Evolutionary conservation across 208 protist species (phyloP).

Genomic region (Trypanosoma cruzi): DNA sequence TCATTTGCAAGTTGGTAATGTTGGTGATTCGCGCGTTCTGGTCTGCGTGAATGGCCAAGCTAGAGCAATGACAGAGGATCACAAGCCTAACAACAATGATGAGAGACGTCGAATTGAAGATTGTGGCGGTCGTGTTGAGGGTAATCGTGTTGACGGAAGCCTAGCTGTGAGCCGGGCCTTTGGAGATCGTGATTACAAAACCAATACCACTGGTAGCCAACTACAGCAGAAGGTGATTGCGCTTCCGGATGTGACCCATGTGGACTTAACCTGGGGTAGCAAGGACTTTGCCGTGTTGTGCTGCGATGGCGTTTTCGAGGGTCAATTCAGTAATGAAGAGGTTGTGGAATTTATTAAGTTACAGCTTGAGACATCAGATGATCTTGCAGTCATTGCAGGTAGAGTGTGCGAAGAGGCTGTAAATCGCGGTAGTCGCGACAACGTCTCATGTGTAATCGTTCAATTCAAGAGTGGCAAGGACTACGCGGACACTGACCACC

Average conservation of each 20-base stretch:
- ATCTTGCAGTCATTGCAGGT: constrained; percentile 83
- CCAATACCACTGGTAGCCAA: constrained; percentile 51
- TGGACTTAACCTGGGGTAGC: constrained; percentile 63
- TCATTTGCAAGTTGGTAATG: constrained; percentile 92
- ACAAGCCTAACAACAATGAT: constrained; percentile 93
- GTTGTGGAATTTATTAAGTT: constrained; percentile 89
- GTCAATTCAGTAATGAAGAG: constrained; percentile 91
- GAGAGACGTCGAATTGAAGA: constrained; percentile 89
- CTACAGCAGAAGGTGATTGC: constrained; percentile 91
- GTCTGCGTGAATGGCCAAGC: constrained; percentile 81
- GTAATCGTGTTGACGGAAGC: constrained; percentile 93
- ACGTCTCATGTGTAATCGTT: constrained; percentile 93
- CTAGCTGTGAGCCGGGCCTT: constrained; percentile 94
- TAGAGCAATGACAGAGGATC: constrained; percentile 92
- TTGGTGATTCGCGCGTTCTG: constrained; percentile 92
- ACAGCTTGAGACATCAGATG: constrained; percentile 65
- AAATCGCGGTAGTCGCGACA: constrained; percentile 89
- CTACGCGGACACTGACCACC: constrained; percentile 70
- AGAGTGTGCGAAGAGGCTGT: constrained; percentile 89
- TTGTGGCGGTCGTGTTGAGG: constrained; percentile 91
- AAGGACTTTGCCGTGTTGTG: constrained; percentile 89
- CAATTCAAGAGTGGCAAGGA: constrained; percentile 84
- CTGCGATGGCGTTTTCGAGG: constrained; percentile 94
- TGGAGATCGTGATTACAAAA: constrained; percentile 95
- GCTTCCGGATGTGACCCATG: constrained; percentile 83